phyloP scores from a whole-genome alignment of 2,329 filamentous ascomycete genomes.

The Diplodia mutila region DNA sequence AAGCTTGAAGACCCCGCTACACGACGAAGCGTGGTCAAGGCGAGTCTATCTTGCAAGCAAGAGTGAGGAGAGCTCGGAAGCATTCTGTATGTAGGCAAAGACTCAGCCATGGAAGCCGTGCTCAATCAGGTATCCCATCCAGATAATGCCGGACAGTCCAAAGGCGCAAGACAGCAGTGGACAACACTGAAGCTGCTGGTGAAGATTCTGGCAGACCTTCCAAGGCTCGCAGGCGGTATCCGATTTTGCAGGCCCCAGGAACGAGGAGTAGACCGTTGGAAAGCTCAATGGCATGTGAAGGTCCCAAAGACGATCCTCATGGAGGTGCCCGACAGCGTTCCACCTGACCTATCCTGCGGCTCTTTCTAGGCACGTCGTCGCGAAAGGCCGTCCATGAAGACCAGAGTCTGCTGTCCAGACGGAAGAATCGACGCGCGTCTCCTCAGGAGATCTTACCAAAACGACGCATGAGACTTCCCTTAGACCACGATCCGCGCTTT shows the following conservation, averaged over 20 bases:
- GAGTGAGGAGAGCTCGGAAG: slow-evolving; percentile 35
- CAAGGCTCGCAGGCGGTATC: slow-evolving; percentile 37
- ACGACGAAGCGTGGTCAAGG: slow-evolving; percentile 55
- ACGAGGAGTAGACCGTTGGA: slow-evolving; percentile 1
- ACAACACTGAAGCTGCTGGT: slow-evolving; percentile 40
- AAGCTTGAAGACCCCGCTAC: slow-evolving; percentile 60
- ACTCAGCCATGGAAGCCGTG: slow-evolving; percentile 37
- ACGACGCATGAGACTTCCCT: slow-evolving; percentile 72
- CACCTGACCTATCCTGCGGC: slow-evolving; percentile 55
- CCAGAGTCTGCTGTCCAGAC: slow-evolving; percentile 74
- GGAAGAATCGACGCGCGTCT: slow-evolving; percentile 74
- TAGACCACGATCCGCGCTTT: slow-evolving; percentile 55
- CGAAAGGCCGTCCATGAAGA: slow-evolving; percentile 61
- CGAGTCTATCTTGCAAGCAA: slow-evolving; percentile 56
- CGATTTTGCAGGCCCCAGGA: slow-evolving; percentile 38
- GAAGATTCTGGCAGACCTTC: slow-evolving; percentile 30
- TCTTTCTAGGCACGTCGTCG: slow-evolving; percentile 43
- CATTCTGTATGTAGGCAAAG: slow-evolving; percentile 51
- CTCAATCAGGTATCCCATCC: slow-evolving; percentile 37
- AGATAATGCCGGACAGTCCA: background rate
- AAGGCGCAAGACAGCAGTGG: slow-evolving; percentile 28
- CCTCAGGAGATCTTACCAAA: slow-evolving; percentile 75
- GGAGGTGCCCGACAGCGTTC: slow-evolving; percentile 55
- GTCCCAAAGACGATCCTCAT: slow-evolving; percentile 57
- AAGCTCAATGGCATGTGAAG: slow-evolving; percentile 38